Evolutionary conservation across 805 yeast species (phyloP), one percentile per base, ranked within the genome.

Genomic region (Lipomyces starkeyi): DNA sequence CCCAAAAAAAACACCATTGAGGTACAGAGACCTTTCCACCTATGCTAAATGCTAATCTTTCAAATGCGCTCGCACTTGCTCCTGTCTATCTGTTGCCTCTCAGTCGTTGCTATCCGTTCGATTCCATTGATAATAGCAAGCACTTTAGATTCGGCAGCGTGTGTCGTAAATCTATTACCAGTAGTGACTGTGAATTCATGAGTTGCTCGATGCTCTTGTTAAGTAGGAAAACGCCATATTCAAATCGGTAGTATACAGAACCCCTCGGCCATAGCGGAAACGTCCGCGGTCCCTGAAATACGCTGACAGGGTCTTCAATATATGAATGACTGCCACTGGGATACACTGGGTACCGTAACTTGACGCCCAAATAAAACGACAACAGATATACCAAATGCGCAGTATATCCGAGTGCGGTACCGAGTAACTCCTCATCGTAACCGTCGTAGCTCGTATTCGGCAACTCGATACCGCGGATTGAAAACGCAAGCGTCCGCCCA

Each of bases 241-340:
- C 86, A 61, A 85, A 85, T 37, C 86, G 76, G 67, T 83, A 79
- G 32, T 78, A 76, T 17, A 79, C 69, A 9, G 78, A 81, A 11
- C 83, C 85, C 20, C 81, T 80, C n/a, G 84, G 78, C 81, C 85
- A 85, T 56, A 86, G 72, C 3, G 88, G 88, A 71, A 84, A 85
- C 37, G 76, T 71, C 11, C 78, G 72, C 55, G 78, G 78, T 17
- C 79, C 83, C 69, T 75, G 79, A 32, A 82, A 77, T 22, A 76
- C 74, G 43, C 85, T 80, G 17, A 85, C 81, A 1, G 84, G 84
- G 73, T 86, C 88, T 47, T 79, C 74, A 27, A 86, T 81, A 67
- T 80, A 84, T 0, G 86, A 82, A 61, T 78, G 81, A 27, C 85
- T 82, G 0, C 88, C 88, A 59, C 78, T 78, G 35, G 81, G 80